These are phyloP conservation scores for Lachnellula suecica DNA, from an alignment of 2,329 filamentous ascomycete species.

Conservation along the genomic window DNA sequence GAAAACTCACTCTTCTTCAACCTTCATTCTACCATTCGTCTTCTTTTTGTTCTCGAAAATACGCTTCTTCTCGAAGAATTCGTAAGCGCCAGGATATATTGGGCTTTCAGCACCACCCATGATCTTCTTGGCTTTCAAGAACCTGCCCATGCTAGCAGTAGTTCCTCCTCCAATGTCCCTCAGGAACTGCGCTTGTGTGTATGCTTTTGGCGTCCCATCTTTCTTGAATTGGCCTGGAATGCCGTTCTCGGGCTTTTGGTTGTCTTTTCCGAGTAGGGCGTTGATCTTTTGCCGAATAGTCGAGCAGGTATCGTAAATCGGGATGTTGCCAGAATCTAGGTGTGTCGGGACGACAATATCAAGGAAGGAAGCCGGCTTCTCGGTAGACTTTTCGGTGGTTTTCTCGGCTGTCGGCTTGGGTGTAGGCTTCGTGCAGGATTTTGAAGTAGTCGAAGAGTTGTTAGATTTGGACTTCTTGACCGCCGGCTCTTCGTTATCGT, in stretches of 20 bases:
- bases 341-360: conserved; percentile 6
- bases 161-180: conserved; percentile 4
- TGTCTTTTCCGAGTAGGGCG: conserved; percentile 14
- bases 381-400: not conserved
- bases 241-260: conserved; percentile 12
- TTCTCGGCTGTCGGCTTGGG: not conserved
- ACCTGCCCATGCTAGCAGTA: not conserved
- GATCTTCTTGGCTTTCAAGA: conserved; percentile 14
- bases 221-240: conserved; percentile 12
- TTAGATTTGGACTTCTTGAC: not conserved
- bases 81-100: conserved; percentile 15
- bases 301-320: conserved; percentile 16
- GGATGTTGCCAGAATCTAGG: not conserved
- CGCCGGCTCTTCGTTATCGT: not conserved
- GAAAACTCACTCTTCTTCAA: conserved; percentile 11
- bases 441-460: not conserved
- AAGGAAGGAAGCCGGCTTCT: conserved; percentile 10
- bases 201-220: conserved; percentile 15
- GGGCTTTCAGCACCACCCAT: conserved; percentile 18
- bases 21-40: conserved; percentile 6
- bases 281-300: conserved; percentile 16
- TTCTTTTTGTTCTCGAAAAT: conserved; percentile 16
- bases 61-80: conserved; percentile 20
- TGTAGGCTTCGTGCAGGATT: too few species aligned
- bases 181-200: conserved; percentile 12